Base-by-base conservation (phyloP, 108 stramenopile genomes). In the Thalassiosira profunda region DNA sequence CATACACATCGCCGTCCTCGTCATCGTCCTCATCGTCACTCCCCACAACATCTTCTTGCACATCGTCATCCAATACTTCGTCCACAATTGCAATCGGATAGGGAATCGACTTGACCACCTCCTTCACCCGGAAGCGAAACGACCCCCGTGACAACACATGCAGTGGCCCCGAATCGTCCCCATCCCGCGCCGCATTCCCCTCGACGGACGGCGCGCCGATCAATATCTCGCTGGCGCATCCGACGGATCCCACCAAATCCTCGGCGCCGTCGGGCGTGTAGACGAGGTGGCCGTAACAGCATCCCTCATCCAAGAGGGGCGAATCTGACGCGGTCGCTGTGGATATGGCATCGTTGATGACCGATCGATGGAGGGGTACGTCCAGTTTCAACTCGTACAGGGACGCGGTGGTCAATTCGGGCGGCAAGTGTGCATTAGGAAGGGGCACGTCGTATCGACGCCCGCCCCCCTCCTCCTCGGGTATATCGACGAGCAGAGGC, bases 51-150 rank as follows among this genome's bases (percentile, higher is more conserved):
- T 67, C 46, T 0, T 65, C 72, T 26, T 45, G 54, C 17, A 57
- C 52, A 36, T 81, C 84, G 14, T 84, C 83, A 58, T 90, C 89
- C 29, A 78, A 12, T 25, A 94, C 52, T 77, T 94, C 92, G 58
- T 94, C 92, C 0, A 94, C 92, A 55, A 89, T 72, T 5, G 76
- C 92, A 44, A 91, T 72, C 17, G 86, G 85, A 74, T 84, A 94
- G 1, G 92, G 92, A 47, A 94, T 82, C 18, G 83, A 71, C 14
- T 70, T 68, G 23, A 86, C 58, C 2, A 94, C 67, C 67, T 91
- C 83, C 43, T 80, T 87, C 43, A 94, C 91, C 15, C 86, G 67
- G 57, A 91, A 91, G 41, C 93, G 82, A 72, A 72, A 95, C 0
- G 67, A 62, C 20, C 93, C 90, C 8, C 84, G 52, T 54, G 80